Conservation (phyloP, 2,329 filamentous ascomycete species). For the Chaetomium sp. region DNA sequence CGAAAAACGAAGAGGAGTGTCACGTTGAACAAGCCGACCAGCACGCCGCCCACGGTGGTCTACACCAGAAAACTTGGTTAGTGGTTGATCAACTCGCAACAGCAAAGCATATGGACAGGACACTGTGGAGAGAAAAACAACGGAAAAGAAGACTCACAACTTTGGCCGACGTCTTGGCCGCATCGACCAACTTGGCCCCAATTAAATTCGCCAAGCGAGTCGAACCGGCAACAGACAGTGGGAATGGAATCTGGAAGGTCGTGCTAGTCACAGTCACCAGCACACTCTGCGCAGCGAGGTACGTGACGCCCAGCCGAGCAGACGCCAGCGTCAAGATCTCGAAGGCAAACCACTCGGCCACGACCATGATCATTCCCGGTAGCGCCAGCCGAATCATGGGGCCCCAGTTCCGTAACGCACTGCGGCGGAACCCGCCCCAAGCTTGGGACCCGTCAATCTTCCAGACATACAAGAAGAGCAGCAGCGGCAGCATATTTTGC, state of each 20-base stretch:
- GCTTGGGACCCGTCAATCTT: constrained; percentile 67
- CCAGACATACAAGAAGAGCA: constrained; percentile 68
- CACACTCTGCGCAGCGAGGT: constrained; percentile 82
- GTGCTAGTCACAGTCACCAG: constrained; percentile 71
- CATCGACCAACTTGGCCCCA: constrained; percentile 73
- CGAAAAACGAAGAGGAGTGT: constrained; percentile 61
- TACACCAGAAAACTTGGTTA: constrained; percentile 10
- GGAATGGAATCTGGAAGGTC: constrained; percentile 88
- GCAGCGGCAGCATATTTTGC: constrained; percentile 64
- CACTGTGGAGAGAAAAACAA: neutral
- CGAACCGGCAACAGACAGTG: constrained; percentile 78
- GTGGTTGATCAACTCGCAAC: neutral
- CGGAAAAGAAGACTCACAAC: constrained; percentile 51
- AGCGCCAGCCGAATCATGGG: constrained; percentile 83
- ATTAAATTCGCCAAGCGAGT: constrained; percentile 90
- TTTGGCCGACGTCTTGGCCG: constrained; percentile 72
- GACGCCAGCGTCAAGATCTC: constrained; percentile 82
- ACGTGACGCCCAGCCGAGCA: constrained; percentile 69
- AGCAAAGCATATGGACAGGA: neutral
- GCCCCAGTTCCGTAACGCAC: constrained; percentile 66
- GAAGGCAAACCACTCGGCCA: constrained; percentile 89
- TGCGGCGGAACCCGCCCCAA: constrained; percentile 71
- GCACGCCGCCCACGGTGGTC: constrained; percentile 56
- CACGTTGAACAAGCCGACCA: constrained; percentile 76
- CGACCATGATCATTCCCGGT: constrained; percentile 87